Base-by-base conservation (phyloP, 2,329 filamentous ascomycete genomes). In the Lasiodiplodia sp. region DNA sequence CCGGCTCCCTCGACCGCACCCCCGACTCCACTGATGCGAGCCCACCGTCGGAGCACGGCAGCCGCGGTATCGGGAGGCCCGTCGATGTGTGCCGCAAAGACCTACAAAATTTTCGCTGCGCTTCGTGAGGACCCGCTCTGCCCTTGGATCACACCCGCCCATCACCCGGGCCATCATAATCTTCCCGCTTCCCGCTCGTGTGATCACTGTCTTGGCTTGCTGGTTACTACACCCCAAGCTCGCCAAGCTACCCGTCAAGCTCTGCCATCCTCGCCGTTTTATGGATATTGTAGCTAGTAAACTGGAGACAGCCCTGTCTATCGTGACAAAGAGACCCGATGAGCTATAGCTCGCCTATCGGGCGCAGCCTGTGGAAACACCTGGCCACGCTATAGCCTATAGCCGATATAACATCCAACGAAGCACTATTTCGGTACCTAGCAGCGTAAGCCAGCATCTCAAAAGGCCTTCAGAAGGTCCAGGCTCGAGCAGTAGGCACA, bases 21-120 rank as follows among this genome's bases (percentile, higher is more conserved):
- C 56, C 56, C 56, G 56, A 47, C 56, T 44, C 56, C 56, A 60
- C 56, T 37, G 55, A 37, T 57, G 55, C 55, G 53, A 37, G 28
- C 18, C 10, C 53, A 53, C 51, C 23, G 25, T n/a, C 23, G 51
- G 23, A 53, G 25, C 51, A 53, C 31, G n/a, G 55, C 18, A 38
- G 31, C 25, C 56, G 56, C 38, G 56, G 38, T 16, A 47, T 60
- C 37, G 56, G 56, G 56, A 44, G 16, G 21, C n/a, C 5, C 8
- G 38, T 34, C 31, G 31, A 38, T 3, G 11, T 5, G 21, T 21
- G 31, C n/a, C 14, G 52, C 52, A 55, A 23, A n/a, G 52, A 14
- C 28, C 16, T 37, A 10, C 28, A 37, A 31, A 38, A 25, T 38
- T 60, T 60, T 47, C 34, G 21, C 37, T 23, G 14, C 10, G 2